Base-by-base conservation (phyloP, 2,329 filamentous ascomycete species). In the Alternaria metachromatica region DNA sequence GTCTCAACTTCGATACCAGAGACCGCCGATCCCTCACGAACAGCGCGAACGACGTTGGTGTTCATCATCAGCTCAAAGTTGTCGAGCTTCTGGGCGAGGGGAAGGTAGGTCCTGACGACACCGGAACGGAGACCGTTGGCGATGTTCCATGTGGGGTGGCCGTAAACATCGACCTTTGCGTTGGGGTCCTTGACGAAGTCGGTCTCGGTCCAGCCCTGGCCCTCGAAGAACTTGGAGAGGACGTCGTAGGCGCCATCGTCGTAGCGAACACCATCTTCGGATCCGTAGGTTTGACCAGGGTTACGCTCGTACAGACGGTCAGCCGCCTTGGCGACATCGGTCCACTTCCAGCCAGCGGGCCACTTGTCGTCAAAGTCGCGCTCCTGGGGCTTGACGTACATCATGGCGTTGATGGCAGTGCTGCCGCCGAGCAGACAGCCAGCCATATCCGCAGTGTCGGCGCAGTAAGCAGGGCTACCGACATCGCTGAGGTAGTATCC, bases 311-410 rank as follows among this genome's bases (percentile, higher is more conserved):
- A 93, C n/a, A 91, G 86, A 44, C 87, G 85, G n/a, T 86, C 80
- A 9, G 89, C 87, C 6, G 90, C 87, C 25, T 81, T 75, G 54
- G 81, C 78, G 74, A 93, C 86, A 70, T 93, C 89, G 12, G 80
- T 74, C 48, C 87, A 85, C 76, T 90, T 89, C 91, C 91, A 94
- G 49, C 90, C 90, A 3, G 80, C 67, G 2, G 91, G 91, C 82
- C 91, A 93, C 76, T 91, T 90, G 74, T 88, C 86, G 73, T 93
- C 88, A 81, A 90, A 93, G 75, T 93, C 91, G 7, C 68, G 64
- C 21, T 75, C 69, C 21, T 77, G 73, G 15, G 78, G 78, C 56
- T 63, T 74, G 55, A 80, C 76, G 30, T 71, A 77, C 73, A 78
- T 79, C 70, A 77, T 72, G 15, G 74, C 74, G 69, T 92, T 92